phyloP scores from a whole-genome alignment of 345 rosid species.

The Sisymbrium irio region DNA sequence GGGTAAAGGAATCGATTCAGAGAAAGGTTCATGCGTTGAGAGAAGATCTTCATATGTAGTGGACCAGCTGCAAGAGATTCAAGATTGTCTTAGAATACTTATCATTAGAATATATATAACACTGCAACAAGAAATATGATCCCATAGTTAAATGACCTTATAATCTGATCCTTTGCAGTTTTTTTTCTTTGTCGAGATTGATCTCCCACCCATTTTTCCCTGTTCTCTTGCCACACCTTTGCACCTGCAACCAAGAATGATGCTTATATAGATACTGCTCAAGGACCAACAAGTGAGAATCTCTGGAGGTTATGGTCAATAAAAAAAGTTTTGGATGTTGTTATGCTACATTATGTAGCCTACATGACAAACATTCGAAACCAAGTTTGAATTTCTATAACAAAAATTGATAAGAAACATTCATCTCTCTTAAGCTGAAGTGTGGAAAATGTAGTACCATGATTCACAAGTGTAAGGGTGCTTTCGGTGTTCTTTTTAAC shows the following conservation, averaged over 20 bases:
- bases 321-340: background rate
- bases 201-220: conserved; percentile 80
- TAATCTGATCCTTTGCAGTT: conserved; percentile 59
- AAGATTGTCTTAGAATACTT: background rate
- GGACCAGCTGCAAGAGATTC: conserved; percentile 71
- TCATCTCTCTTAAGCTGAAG: background rate
- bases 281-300: conserved; percentile 8
- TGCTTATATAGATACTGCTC: background rate
- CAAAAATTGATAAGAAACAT: background rate
- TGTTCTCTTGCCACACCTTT: conserved; percentile 66
- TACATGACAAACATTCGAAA: background rate
- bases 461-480: conserved; percentile 21
- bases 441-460: conserved; percentile 31
- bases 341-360: background rate
- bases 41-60: conserved; percentile 84
- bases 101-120: background rate
- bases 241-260: conserved; percentile 47
- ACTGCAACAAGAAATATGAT: background rate
- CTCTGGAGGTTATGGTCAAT: background rate
- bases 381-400: background rate
- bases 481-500: conserved; percentile 13
- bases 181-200: conserved; percentile 43
- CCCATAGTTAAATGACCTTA: conserved; percentile 32
- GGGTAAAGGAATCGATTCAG: conserved; percentile 77
- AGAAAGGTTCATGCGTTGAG: conserved; percentile 69